Percentiles rank a stretch among this genome's conserved stretches.
These are phyloP conservation scores for Drechmeria coniospora DNA, from an alignment of 2,329 filamentous ascomycete species.

Conservation along the genomic window DNA sequence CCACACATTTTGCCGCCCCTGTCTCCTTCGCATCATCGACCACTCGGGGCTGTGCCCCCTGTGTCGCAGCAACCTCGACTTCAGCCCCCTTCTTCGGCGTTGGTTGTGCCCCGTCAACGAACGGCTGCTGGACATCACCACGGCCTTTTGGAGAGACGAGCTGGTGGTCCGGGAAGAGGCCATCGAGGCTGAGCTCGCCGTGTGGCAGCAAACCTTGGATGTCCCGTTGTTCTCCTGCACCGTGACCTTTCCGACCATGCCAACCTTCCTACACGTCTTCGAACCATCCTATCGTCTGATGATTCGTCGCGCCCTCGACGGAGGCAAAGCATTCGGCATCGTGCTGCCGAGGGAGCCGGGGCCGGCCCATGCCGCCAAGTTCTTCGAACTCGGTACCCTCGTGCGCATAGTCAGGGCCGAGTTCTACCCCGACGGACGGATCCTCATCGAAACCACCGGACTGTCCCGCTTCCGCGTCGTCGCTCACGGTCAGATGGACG, in stretches of 20 bases:
- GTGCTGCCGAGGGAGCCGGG: constrained; percentile 48
- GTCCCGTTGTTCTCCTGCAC: constrained; percentile 71
- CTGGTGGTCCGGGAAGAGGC: constrained; percentile 41
- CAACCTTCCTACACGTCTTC: constrained; percentile 80
- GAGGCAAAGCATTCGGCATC: constrained; percentile 71
- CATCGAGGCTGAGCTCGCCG: constrained; percentile 40
- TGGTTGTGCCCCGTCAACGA: constrained; percentile 40
- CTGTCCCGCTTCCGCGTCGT: constrained; percentile 62
- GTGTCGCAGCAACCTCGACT: constrained; percentile 51
- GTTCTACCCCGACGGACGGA: constrained; percentile 63
- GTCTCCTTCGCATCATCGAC: constrained; percentile 60
- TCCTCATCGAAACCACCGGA: constrained; percentile 64
- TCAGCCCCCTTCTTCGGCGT: constrained; percentile 27
- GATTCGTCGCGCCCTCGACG: constrained; percentile 63
- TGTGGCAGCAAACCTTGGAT: constrained; percentile 39
- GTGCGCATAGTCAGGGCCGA: constrained; percentile 62
- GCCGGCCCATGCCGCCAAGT: constrained; percentile 23
- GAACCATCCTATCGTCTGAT: constrained; percentile 86
- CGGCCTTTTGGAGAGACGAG: constrained; percentile 53
- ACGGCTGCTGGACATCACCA: constrained; percentile 46
- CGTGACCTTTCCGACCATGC: constrained; percentile 66
- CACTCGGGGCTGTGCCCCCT: constrained; percentile 67
- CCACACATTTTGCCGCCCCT: constrained; percentile 76
- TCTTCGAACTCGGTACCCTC: constrained; percentile 63
- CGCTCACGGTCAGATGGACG: constrained; percentile 50